These are phyloP conservation scores for Sphaerulina musiva DNA, from an alignment of 2,329 filamentous ascomycete species.

Conservation along the genomic window DNA sequence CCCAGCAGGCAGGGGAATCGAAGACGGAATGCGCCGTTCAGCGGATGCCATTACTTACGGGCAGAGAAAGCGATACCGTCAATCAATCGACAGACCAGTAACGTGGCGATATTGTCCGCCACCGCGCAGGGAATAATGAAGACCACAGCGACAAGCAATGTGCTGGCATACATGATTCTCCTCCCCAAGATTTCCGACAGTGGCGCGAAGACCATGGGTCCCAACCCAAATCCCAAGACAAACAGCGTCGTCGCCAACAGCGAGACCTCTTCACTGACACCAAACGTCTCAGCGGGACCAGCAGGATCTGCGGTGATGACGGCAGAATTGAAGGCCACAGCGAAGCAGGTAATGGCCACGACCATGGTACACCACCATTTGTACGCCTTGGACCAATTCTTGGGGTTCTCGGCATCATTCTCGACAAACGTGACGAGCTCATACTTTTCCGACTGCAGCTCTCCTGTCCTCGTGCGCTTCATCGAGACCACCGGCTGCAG, in stretches of 20 bases:
- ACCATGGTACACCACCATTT: slow-evolving; percentile 60
- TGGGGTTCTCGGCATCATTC: slow-evolving; percentile 36
- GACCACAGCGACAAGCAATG: slow-evolving; percentile 47
- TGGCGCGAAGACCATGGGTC: slow-evolving; percentile 43
- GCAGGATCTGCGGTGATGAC: slow-evolving; percentile 71
- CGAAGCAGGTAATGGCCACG: slow-evolving; percentile 55
- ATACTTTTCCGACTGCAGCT: slow-evolving; percentile 37
- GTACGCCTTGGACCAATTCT: slow-evolving; percentile 28
- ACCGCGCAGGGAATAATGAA: slow-evolving; percentile 55
- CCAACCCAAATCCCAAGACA: slow-evolving; percentile 29
- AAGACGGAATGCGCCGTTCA: no score
- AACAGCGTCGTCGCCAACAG: slow-evolving; percentile 55
- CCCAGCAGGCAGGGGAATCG: no score
- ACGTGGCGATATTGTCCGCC: slow-evolving; percentile 49
- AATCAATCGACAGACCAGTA: slow-evolving; percentile 51
- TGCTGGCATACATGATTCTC: slow-evolving; percentile 46
- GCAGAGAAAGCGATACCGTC: slow-evolving; percentile 49
- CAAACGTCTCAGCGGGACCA: slow-evolving; percentile 58
- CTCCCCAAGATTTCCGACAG: slow-evolving; percentile 54
- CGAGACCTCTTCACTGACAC: slow-evolving; percentile 64
- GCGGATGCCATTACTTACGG: slow-evolving; percentile 20
- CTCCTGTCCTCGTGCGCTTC: slow-evolving; percentile 24
- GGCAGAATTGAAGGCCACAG: slow-evolving; percentile 51
- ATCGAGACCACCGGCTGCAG: slow-evolving; percentile 25
- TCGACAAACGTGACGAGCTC: slow-evolving; percentile 65